A percentile compares a stretch with the other conserved stretches of the same genome.
These are phyloP conservation scores for Fraxinus velutina DNA, from an alignment of 305 asterid genomes.

Conservation along the genomic window DNA sequence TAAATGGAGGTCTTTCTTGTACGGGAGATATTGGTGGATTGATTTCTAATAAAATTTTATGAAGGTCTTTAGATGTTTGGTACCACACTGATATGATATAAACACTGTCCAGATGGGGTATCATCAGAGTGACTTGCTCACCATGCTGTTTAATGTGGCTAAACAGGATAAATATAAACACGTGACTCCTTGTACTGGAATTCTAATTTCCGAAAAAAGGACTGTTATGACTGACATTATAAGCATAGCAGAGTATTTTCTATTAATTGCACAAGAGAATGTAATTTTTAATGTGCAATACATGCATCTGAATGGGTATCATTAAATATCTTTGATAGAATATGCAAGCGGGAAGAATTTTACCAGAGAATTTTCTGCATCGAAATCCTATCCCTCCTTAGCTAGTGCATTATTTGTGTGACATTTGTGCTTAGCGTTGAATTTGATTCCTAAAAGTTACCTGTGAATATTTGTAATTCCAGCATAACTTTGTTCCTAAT, in stretches of 20 bases:
- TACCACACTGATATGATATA: not conserved
- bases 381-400: not conserved
- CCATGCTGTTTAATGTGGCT: not conserved
- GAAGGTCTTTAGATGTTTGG: not conserved
- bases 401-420: not conserved
- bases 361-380: not conserved
- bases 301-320: not conserved
- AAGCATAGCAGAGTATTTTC: not conserved
- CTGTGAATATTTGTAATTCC: not conserved
- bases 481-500: constrained; percentile 4
- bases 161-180: not conserved
- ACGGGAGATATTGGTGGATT: not conserved
- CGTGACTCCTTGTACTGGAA: not conserved
- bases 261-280: not conserved
- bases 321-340: not conserved
- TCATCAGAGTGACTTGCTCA: not conserved
- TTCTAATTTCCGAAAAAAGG: not conserved
- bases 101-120: not conserved
- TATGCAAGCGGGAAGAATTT: not conserved
- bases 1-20: not conserved
- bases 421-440: not conserved
- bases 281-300: not conserved
- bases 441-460: not conserved
- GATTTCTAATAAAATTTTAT: not conserved
- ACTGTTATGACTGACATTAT: not conserved